Conservation (phyloP, 1,284 basidiomycete genomes). For the Ganoderma resinaceum region DNA sequence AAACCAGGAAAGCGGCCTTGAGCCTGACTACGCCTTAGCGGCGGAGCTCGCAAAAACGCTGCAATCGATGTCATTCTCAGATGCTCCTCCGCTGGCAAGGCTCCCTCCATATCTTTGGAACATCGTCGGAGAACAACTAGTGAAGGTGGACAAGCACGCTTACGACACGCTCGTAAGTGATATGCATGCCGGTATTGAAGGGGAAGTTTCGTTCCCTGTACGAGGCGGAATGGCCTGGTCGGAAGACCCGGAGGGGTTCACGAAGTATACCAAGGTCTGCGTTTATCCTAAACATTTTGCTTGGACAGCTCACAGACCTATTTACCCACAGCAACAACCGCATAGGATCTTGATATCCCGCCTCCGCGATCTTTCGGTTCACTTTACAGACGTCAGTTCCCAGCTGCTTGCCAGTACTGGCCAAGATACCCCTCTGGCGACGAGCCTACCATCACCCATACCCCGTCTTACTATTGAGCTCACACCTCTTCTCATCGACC, state of each 20-base stretch:
- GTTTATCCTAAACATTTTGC: not conserved
- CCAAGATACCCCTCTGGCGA: slow-evolving; percentile 50
- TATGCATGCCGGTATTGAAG: slow-evolving; percentile 18
- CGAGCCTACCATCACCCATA: slow-evolving; percentile 67
- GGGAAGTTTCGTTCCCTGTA: slow-evolving; percentile 42
- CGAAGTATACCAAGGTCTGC: slow-evolving; percentile 58
- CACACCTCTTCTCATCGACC: slow-evolving; percentile 54
- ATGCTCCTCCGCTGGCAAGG: slow-evolving; percentile 47
- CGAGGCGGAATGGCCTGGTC: slow-evolving; percentile 62
- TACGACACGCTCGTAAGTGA: slow-evolving; percentile 45
- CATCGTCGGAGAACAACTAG: slow-evolving; percentile 49
- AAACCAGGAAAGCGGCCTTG: slow-evolving; percentile 20
- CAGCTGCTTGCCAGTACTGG: slow-evolving; percentile 64
- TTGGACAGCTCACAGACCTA: not conserved
- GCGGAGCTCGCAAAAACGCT: slow-evolving; percentile 53
- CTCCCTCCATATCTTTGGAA: slow-evolving; percentile 52
- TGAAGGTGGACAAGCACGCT: slow-evolving; percentile 51
- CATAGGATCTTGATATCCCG: slow-evolving; percentile 73
- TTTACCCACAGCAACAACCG: slow-evolving; percentile 58
- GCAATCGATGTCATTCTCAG: slow-evolving; percentile 47
- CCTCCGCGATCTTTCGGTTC: slow-evolving; percentile 70
- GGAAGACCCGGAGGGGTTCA: slow-evolving; percentile 51
- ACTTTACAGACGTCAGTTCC: slow-evolving; percentile 73
- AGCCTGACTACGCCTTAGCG: slow-evolving; percentile 37
- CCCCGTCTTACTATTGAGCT: slow-evolving; percentile 70